Conservation (phyloP, 306 rosid genomes). For the Malus sieversii region DNA sequence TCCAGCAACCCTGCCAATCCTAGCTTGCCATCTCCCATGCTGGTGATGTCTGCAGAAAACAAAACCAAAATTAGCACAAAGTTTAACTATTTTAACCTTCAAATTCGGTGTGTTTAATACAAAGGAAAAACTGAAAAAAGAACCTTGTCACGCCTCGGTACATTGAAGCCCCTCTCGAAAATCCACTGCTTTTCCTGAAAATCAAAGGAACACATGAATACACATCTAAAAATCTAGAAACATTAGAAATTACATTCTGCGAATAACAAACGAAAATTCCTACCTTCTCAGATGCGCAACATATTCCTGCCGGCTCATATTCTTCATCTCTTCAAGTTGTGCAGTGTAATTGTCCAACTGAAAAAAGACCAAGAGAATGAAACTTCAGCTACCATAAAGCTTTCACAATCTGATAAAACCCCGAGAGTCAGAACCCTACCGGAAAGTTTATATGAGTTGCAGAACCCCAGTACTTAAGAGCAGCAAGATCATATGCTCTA, state of each 20-base stretch:
- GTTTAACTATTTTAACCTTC: background rate
- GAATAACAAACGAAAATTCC: background rate
- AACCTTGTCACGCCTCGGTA: conserved; percentile 98
- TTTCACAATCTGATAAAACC: background rate
- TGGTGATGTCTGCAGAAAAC: conserved; percentile 73
- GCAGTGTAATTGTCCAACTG: conserved; percentile 71
- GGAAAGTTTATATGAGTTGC: conserved; percentile 86
- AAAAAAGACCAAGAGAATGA: background rate
- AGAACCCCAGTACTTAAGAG: conserved; percentile 95
- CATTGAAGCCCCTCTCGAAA: conserved; percentile 94
- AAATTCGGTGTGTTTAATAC: background rate
- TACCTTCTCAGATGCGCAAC: conserved; percentile 96
- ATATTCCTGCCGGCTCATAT: conserved; percentile 89
- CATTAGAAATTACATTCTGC: background rate
- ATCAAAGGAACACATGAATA: background rate
- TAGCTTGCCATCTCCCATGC: conserved; percentile 99
- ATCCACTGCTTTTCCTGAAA: conserved; percentile 96
- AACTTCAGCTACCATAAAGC: background rate
- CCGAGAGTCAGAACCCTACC: conserved; percentile 25
- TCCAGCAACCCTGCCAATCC: conserved; percentile 98
- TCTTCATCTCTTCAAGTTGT: conserved; percentile 85
- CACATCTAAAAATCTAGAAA: background rate
- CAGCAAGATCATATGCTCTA: conserved; percentile 96
- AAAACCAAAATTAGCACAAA: background rate
- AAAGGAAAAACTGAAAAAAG: background rate